Evolutionary conservation across 2,329 filamentous ascomycete species (phyloP), one percentile per base, ranked within the genome.

Genomic region (Monascus ruber): DNA sequence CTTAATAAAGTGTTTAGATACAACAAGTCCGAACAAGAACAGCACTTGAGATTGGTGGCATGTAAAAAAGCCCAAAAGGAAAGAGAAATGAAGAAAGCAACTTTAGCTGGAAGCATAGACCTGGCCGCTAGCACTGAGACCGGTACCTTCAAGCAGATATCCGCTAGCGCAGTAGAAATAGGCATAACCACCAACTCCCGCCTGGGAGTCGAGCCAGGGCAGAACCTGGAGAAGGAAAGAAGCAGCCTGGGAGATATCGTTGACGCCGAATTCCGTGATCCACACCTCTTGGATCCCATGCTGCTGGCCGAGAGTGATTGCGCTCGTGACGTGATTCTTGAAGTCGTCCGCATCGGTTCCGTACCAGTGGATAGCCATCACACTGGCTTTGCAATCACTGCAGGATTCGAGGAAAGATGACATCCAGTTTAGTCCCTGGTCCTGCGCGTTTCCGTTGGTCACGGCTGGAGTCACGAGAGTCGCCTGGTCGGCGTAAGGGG

Each of bases 281-380:
- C 67, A 70, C 42, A 69, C 55, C 35, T 63, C 58, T n/a, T 47
- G 34, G 27, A 70, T 55, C 17, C 46, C 48, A 37, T 65, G 48
- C 8, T 54, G 35, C 3, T 40, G 32, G 1, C 61, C 65, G 6
- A 64, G 46, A 6, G 45, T 37, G 38, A 62, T 55, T 11, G 65
- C 61, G 33, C 59, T 40, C 8, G 48, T 39, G 32, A 68, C 55
- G 31, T 66, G 62, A 5, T 42, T 39, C 50, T 62, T 58, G 54
- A 69, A 65, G 25, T 62, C 54, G 2, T 47, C 52, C 31, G 51
- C 48, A 5, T 53, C 49, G 6, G 47, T 35, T 26, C 57, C 58
- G 46, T 70, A 69, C 64, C 65, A 70, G 52, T 70, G 67, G 38
- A 68, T 59, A 10, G 61, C 60, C 6, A 70, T 51, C 41, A 60